A percentile compares a stretch with the other conserved stretches of the same genome.
These are phyloP conservation scores for Penicillium cosmopolitanum DNA, from an alignment of 495 filamentous ascomycete species.

Conservation along the genomic window DNA sequence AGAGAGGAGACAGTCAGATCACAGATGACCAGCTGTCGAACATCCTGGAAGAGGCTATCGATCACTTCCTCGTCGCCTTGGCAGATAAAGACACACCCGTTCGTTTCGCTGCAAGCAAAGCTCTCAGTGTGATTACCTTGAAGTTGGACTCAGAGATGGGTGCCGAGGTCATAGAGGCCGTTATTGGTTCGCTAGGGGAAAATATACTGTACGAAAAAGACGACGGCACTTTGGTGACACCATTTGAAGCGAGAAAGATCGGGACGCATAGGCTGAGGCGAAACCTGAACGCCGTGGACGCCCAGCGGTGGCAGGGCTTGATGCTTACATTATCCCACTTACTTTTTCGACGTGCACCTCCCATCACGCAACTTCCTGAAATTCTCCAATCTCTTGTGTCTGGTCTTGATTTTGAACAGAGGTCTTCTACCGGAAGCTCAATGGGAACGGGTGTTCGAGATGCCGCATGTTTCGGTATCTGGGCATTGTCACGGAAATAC, in stretches of 20 bases:
- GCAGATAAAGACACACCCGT: slow-evolving; percentile 89
- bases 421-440: slow-evolving; percentile 76
- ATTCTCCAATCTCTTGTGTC: slow-evolving; percentile 72
- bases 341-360: slow-evolving; percentile 76
- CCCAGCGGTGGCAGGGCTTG: slow-evolving; percentile 88
- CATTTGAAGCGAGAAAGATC: slow-evolving; percentile 37
- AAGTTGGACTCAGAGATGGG: slow-evolving; percentile 80
- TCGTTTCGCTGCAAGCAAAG: slow-evolving; percentile 87
- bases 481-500: slow-evolving; percentile 88
- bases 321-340: slow-evolving; percentile 86
- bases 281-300: slow-evolving; percentile 73
- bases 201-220: slow-evolving; percentile 71
- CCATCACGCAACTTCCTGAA: slow-evolving; percentile 64
- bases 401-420: slow-evolving; percentile 83
- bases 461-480: slow-evolving; percentile 93
- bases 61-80: slow-evolving; percentile 70
- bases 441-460: slow-evolving; percentile 95
- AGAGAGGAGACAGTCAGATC: slow-evolving; percentile 38
- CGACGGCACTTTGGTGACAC: slow-evolving; percentile 42
- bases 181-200: slow-evolving; percentile 72
- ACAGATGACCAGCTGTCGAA: slow-evolving; percentile 49
- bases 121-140: slow-evolving; percentile 80
- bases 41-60: slow-evolving; percentile 60
- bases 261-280: slow-evolving; percentile 44
- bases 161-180: slow-evolving; percentile 80